Base-by-base conservation (phyloP, 176 grass and related monocot genomes). In the Avena sativa region DNA sequence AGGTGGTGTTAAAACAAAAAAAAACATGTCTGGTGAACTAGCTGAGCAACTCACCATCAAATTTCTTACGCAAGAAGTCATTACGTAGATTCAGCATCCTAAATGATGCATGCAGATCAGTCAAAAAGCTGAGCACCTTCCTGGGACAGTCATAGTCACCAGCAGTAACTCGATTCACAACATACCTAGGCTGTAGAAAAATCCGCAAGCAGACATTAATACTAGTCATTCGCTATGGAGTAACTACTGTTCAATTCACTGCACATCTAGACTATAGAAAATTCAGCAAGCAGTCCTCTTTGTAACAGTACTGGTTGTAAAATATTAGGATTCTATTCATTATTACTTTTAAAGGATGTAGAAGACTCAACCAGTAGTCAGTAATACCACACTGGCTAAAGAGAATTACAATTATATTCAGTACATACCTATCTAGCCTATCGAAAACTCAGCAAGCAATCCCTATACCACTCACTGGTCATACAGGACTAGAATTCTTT, bases 51-150 rank as follows among this genome's bases (percentile, higher is more conserved):
- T 84, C 74, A 98, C 97, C 90, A 90, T 98, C 97, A 86, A 98
- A 98, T 79, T 98, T 98, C 85, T 98, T 98, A 11, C 94, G 94
- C 77, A 98, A 50, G 71, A 98, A 98, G 81, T 98, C 97, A 51
- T 98, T 98, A 51, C 92, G 92, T 23, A 98, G 89, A 86, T 98
- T 98, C 30, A 98, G 80, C 93, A 98, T 96, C 79, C 93, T 93
- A 88, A 98, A 98, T 21, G 97, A 93, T 78, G 92, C 84, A 81
- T 98, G 97, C 9, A 98, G 97, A 81, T 96, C 90, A 38, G 97
- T 94, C 88, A 98, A 83, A 80, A 98, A 98, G 48, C 44, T 81
- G 20, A 96, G 83, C 67, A 98, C 94, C 73, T 94, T 93, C 62
- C 87, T 96, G 76, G 97, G 94, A 61, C 94, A 98, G 47, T 96